A percentile compares a stretch with the other conserved stretches of the same genome.
phyloP scores from a whole-genome alignment of 1,284 basidiomycete species.

The Tilletia caries region DNA sequence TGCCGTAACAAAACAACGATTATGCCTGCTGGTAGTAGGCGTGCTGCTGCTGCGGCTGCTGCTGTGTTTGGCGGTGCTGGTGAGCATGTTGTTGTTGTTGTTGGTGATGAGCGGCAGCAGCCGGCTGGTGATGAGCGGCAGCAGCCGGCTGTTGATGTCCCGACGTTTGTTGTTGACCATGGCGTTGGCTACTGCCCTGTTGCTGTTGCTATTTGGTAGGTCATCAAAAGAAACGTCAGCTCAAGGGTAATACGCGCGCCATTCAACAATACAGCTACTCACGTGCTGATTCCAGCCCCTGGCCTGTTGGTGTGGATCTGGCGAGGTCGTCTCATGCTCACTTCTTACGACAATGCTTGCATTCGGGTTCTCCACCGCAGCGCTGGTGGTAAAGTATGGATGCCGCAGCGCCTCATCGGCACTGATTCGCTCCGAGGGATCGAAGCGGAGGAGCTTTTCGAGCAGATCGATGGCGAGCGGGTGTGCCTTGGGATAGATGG shows the following conservation, averaged over 20 bases:
- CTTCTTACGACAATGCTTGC: background rate
- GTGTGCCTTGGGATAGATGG: slow-evolving; percentile 86
- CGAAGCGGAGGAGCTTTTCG: slow-evolving; percentile 92
- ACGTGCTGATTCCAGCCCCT: background rate
- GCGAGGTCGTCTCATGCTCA: background rate
- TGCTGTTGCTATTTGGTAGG: no score
- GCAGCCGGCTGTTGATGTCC: background rate
- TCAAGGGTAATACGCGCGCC: background rate
- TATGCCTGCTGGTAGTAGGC: slow-evolving; percentile 12
- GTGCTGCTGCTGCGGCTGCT: slow-evolving; percentile 5
- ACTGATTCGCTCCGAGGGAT: slow-evolving; percentile 85
- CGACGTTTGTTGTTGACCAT: background rate
- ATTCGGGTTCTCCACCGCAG: slow-evolving; percentile 26
- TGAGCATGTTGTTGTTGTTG: slow-evolving; percentile 1
- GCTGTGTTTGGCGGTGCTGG: background rate
- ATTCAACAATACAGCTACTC: background rate
- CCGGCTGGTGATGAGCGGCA: background rate
- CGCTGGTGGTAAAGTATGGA: slow-evolving; percentile 72
- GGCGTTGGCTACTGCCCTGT: background rate
- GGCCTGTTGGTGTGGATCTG: background rate
- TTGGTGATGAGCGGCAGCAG: background rate
- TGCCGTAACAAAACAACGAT: no score
- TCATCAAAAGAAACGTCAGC: no score
- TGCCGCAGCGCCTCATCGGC: slow-evolving; percentile 88
- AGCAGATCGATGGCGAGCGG: slow-evolving; percentile 85